phyloP scores from a whole-genome alignment of 2,329 filamentous ascomycete genomes.

The Penicillium sp. region DNA sequence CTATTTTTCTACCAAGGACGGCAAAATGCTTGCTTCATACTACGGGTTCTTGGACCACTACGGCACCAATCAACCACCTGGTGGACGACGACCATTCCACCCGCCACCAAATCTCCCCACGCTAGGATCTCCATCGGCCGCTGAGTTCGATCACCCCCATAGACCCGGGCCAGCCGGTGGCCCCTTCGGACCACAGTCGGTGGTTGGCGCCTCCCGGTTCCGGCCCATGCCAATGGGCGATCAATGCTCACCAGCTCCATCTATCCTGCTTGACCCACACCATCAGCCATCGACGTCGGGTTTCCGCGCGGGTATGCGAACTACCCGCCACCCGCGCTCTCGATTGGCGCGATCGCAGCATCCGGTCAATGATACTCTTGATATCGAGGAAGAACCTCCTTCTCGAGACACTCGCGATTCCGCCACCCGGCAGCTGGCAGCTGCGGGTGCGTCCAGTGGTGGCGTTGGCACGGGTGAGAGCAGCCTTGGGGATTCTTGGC shows the following conservation, averaged over 20 bases:
- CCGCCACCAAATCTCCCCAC: conserved; percentile 77
- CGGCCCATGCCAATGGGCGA: conserved; percentile 29
- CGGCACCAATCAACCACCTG: conserved; percentile 67
- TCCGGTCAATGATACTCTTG: conserved; percentile 31
- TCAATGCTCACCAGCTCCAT: conserved; percentile 44
- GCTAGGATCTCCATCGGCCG: conserved; percentile 63
- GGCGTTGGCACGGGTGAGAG: conserved; percentile 54
- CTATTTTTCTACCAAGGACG: conserved; percentile 93
- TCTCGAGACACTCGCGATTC: conserved; percentile 20
- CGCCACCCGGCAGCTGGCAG: conserved; percentile 19
- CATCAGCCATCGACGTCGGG: conserved; percentile 50
- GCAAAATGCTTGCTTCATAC: conserved; percentile 98
- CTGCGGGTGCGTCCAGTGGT: conserved; percentile 39
- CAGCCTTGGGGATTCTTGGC: conserved; percentile 61
- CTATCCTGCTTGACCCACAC: conserved; percentile 52
- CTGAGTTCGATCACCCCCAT: conserved; percentile 39
- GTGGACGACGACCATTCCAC: conserved; percentile 63
- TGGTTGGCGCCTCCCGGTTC: conserved; percentile 33
- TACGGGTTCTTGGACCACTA: conserved; percentile 96
- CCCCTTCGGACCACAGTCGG: conserved; percentile 32
- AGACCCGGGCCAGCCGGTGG: conserved; percentile 25
- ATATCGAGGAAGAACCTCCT: conserved; percentile 34
- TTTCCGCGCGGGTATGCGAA: conserved; percentile 35
- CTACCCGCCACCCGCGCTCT: conserved; percentile 33
- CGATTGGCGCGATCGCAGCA: conserved; percentile 33